Base-by-base conservation (phyloP, 73 alveolate species). In the Paramecium bursaria region DNA sequence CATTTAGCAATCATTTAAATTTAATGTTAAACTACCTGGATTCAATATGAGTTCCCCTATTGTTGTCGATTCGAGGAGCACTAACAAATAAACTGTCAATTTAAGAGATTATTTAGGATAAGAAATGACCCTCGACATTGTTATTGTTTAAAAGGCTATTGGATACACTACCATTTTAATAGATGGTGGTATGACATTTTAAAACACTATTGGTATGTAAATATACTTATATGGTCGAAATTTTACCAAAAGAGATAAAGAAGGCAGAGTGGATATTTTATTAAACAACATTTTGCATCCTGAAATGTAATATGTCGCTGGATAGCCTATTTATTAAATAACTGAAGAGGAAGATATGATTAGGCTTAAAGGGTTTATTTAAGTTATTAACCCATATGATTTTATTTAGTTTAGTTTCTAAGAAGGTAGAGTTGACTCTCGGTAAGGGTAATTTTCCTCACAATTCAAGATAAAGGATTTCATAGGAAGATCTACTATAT, bases 271-370 rank as follows among this genome's bases (percentile, higher is more conserved):
- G n/a, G n/a, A n/a, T n/a, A n/a, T n/a, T n/a, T 39, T 11, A 39
- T 39, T 7, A 39, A 39, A 39, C 5, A 7, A 39, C 5, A 7
- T 7, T 7, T 39, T 39, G 11, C 49, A 39, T 39, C 5, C 5
- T 39, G 49, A 39, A 17, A 31, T 67, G 10, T 7, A 48, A 48
- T 67, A 67, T n/a, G 4, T 25, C 15, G 50, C 82, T 33, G 82
- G 82, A 35, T 67, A 67, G 29, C 82, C 82, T 17, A 67, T 67
- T 3, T 67, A 21, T 39, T 67, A 67, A 39, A 67, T 67, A 0
- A 67, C 82, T 14, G 61, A 67, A 15, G 21, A 3, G 7, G 82
- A 67, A 1, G 82, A 67, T 67, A 67, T 39, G 44, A 39, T 67
- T 10, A 67, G 82, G 19, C 39, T 39, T 15, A 26, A 67, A 17